Evolutionary conservation across 331 rosid genomes (phyloP), one percentile per base, ranked within the genome.

Genomic region (Spiraea crenata): DNA sequence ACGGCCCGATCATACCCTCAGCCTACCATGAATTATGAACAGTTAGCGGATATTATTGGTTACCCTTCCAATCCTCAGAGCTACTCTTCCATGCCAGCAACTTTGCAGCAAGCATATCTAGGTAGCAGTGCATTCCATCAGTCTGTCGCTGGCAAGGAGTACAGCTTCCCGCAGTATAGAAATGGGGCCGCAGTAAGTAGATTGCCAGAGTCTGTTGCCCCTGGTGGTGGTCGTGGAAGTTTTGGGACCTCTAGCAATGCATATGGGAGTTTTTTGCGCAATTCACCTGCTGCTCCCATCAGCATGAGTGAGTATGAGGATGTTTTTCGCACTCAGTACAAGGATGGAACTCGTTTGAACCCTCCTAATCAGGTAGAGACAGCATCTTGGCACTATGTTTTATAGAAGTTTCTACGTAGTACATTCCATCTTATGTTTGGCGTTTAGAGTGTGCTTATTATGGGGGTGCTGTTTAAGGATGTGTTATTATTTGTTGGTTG

Each of bases 361-460:
- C 62, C 85, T 44, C 57, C 60, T 82, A 83, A 80, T 66, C 89
- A 67, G 88, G 96, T 90, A 81, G 66, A 61, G 16, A n/a, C 37
- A 49, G 54, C 54, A 49, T 49, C 2, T 49, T 49, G 54, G 15
- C 15, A 49, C 54, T 15, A 49, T 5, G 7, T 49, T 49, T 49
- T 13, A n/a, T 48, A 48, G 52, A 49, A 49, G 19, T 49, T 13
- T 12, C 15, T 3, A 45, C 4, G 15, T 4, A 45, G 49, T 45
- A 9, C 15, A 45, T 11, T 5, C 15, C 66, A 19, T 31, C 70
- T 25, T 15, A 13, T 39, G 7, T 45, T 19, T 46, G 19, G 7
- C 4, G 2, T 46, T 11, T 46, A 12, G 31, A 25, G 13, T 46
- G 47, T 6, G 4, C 46, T 3, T 12, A 45, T 20, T 0, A 50